Evolutionary conservation across 1,139 yeast species (phyloP), one percentile per base, ranked within the genome.

Genomic region (Nakaseomyces nivariensis): DNA sequence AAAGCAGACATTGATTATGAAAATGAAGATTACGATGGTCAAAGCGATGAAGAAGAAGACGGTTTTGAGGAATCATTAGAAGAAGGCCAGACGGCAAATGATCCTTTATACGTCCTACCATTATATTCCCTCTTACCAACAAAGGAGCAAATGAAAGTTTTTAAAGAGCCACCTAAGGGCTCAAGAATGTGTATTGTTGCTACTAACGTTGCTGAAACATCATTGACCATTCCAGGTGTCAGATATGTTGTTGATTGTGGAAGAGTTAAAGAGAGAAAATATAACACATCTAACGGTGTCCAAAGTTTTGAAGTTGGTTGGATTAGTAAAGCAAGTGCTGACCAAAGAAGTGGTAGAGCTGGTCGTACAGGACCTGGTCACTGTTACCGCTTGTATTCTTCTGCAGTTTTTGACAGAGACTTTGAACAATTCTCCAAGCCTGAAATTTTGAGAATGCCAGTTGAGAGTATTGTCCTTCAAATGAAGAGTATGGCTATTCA

Each of bases 361-460:
- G 99, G 98, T 64, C 85, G 99, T 78, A 92, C 97, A 0, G 98
- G 98, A 0, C 97, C 98, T 0, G 99, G 99, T 49, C 98, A 94
- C 62, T 88, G 97, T 66, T 94, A 94, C 66, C 74, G 98, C 52
- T 69, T 94, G 25, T 94, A 75, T 61, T 90, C 98, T 0, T 90
- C 97, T n/a, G 98, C 98, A 0, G 86, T 94, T 7, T 94, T 76
- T 65, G 97, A 92, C 62, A 78, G 82, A 53, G 92, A 85, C 58
- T 92, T 94, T 66, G 75, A 75, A 4, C 88, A 84, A 59, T 92
- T 92, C 59, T 76, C 94, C 26, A 75, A 73, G 50, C 98, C 99
- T 0, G 99, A 94, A 66, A 90, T 94, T 50, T 70, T 87, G 52
- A 75, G 97, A 57, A 90, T 88, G 94, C 98, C 98, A 0, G 90